Evolutionary conservation across 1,139 yeast genomes (phyloP), one percentile per base, ranked within the genome.

Genomic region (Kodamaea fungicola): DNA sequence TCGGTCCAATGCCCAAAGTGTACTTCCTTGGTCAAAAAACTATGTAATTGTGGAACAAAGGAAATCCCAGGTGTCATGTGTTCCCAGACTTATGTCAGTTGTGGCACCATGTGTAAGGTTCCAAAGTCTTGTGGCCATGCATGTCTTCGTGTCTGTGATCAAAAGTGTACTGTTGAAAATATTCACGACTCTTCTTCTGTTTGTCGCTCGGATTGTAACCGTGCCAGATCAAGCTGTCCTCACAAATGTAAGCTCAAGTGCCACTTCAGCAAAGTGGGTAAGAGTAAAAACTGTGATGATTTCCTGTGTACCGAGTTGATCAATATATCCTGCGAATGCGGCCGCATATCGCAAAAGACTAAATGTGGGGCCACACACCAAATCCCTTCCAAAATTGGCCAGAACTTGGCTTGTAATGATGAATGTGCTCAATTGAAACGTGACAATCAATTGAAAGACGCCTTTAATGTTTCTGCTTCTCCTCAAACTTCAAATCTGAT

Each of bases 1-100:
- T 65, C 67, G 31, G 68, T 63, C 5, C 51, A 61, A 2, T 89
- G 97, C 57, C 95, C 95, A 0, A 80, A 78, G 44, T 89, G 97
- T 61, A 86, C 95, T 1, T 68, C 67, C 23, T 57, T 80, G 9
- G 84, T 85, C 7, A 67, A 74, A 22, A 82, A 78, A 50, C 51
- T 50, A 12, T 89, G 97, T 56, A 75, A 77, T 45, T 89, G 97
- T 67, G 90, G 90, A 4, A 71, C 74, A 43, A 64, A 64, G 21
- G 63, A 64, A 7, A 71, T 86, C 21, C 74, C 78, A 32, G 84
- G 86, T 22, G 78, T 85, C 12, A 76, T 79, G 49, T 83, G 97
- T 59, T 83, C 83, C 35, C 86, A 83, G 43, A 66, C 70, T 6
- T 67, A 67, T 23, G 89, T 83, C 0, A 78, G 87, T 3, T 89